Evolutionary conservation across 768 basidiomycete genomes (phyloP), one percentile per base, ranked within the genome.

Genomic region (Dioszegia aurantiaca): DNA sequence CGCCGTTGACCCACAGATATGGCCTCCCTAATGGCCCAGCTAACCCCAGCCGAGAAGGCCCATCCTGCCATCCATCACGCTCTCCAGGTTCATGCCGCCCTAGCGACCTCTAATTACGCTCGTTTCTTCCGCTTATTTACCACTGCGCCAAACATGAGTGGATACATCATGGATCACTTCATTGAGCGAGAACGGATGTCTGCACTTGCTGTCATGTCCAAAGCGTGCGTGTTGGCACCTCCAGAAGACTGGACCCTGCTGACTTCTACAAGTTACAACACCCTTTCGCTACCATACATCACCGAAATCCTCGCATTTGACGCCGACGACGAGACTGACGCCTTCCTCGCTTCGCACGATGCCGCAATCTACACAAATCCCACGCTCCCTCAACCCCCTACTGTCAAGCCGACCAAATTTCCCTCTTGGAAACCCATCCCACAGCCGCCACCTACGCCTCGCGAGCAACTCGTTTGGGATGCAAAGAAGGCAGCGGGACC

Each of bases 81-180:
- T 51, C 82, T 98, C 59, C 81, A 81, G 52, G 92, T 97, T 57
- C 91, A 92, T 74, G 86, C 87, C 52, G 89, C 92, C 19, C 78
- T 92, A 59, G 84, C 92, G 44, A 89, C 89, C 79, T 89, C 88
- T 72, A 99, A 98, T 76, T 99, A 98, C 78, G 89, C 91, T 77
- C 83, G 85, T 40, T 82, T 99, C 66, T 98, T 98, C 80, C 84
- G 85, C 55, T 79, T 91, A 57, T 98, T 89, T 78, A 68, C 83
- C 68, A 81, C 81, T 54, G 90, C 90, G 42, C 91, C 92, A 26
- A 92, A 94, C 73, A 98, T 98, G 95, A 90, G 91, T 37, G 92
- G 85, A 54, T 98, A 98, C 77, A 91, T 99, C 71, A 95, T 99
- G 90, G 95, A 98, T 78, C 92, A 97, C 77, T 97, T 98, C 76